Base-by-base conservation (phyloP, 805 yeast species). In the Myxozyma monticola region DNA sequence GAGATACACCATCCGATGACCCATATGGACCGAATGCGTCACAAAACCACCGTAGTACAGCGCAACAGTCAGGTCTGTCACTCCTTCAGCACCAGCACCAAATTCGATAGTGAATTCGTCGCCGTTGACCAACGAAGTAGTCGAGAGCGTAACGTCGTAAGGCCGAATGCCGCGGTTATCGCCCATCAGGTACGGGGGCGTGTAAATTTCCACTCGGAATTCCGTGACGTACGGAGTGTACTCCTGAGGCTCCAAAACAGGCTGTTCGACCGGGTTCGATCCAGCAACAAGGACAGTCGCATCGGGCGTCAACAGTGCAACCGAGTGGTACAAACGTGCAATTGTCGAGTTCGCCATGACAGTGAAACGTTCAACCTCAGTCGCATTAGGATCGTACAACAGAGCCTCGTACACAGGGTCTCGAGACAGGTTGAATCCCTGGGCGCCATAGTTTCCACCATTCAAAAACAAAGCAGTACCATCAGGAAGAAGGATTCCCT, bases 11-110 rank as follows among this genome's bases (percentile, higher is more conserved):
- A 54, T 42, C n/a, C 56, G 37, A 12, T 45, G 51, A 24, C 58
- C 58, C 58, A 54, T 54, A 28, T 54, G 58, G 2, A 39, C 26
- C 14, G 57, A 51, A 26, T 50, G 58, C 17, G 56, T 54, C 15
- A 54, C 51, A 25, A 54, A 51, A 21, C 56, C 56, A 7, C 49
- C 53, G 28, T 46, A 49, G 26, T 51, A 51, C n/a, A 51, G 43
- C 9, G 33, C 51, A n/a, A 51, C 40, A 29, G 45, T 33, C 15
- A 51, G 30, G 7, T 45, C 49, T 2, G 20, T 4, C 2, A 46
- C 29, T 8, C n/a, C 12, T 14, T 38, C 49, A 5, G 37, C 18
- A 7, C 48, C 51, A 9, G 34, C 43, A 12, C 17, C 9, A 42
- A 34, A 51, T 22, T 28, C 30, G 8, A 54, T 12, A 10, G 36